Conservation (phyloP, 345 rosid genomes). For the Xanthoceras sorbifolium region DNA sequence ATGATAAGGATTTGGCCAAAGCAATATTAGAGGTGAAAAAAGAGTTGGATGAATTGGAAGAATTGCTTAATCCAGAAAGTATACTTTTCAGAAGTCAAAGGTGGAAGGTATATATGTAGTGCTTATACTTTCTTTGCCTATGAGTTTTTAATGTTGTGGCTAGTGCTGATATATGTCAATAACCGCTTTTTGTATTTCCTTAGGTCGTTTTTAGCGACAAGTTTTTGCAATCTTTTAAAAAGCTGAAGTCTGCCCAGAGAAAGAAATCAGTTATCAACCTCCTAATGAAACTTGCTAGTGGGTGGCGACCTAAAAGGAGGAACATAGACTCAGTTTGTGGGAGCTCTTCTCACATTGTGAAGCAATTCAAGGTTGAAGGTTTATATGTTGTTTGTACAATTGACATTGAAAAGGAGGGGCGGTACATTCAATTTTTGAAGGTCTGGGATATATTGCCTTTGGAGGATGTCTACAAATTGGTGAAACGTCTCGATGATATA, state of each 20-base stretch:
- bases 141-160: neutral
- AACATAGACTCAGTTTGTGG: conserved; percentile 36
- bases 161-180: neutral
- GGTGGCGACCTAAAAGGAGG: conserved; percentile 50
- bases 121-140: neutral
- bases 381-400: conserved; percentile 40
- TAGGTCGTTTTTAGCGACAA: conserved; percentile 51
- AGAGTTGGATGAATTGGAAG: conserved; percentile 42
- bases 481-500: conserved; percentile 41
- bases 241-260: conserved; percentile 23
- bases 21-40: conserved; percentile 36
- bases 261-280: conserved; percentile 32
- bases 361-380: conserved; percentile 41
- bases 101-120: conserved; percentile 45
- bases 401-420: conserved; percentile 37
- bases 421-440: conserved; percentile 44
- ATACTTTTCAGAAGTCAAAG: conserved; percentile 35
- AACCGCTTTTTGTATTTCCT: neutral
- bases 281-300: conserved; percentile 39
- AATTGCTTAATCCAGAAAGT: conserved; percentile 35
- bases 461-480: conserved; percentile 37
- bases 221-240: conserved; percentile 49
- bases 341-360: conserved; percentile 37
- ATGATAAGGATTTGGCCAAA: conserved; percentile 39
- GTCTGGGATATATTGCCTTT: conserved; percentile 52